Base-by-base conservation (phyloP, 1,139 yeast species). In the Diutina rugosa region DNA sequence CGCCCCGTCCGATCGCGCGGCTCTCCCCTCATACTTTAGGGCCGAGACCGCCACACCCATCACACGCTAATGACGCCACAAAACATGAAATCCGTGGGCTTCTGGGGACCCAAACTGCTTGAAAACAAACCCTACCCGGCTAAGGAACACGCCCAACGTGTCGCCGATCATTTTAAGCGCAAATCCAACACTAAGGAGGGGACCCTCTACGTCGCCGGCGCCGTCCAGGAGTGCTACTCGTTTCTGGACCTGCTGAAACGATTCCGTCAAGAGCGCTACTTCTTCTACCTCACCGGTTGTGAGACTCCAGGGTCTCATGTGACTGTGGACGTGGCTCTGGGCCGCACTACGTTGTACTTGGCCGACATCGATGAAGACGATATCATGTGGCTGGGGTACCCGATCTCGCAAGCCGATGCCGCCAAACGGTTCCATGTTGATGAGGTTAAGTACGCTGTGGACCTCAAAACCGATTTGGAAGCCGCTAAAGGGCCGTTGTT, bases 341-440 rank as follows among this genome's bases (percentile, higher is more conserved):
- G 86, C 57, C 74, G 79, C 57, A 76, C 90, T 61, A 81, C 84
- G 0, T 72, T 91, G 54, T 91, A 87, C 65, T 74, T 93, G 56
- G 97, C 98, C 2, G 80, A 87, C 58, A 76, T 91, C 55, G 96
- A 90, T 66, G 72, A 80, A 56, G 98, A 93, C 54, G 97, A 89
- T 66, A 88, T 93, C 55, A 87, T 93, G 91, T 93, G 99, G 98
- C 85, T 95, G 58, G 99, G 99, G 0, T 67, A 86, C 70, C 98
- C 99, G 1, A 61, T 89, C 56, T 73, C 81, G 48, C 63, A 76
- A n/a, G 83, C 85, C 56, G 83, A 85, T 28, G 97, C 97, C 0
- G 58, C 69, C 55, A 67, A 72, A 21, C 77, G 74, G 60, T 93
- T 72, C 64, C 97, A 91, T 62, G 91, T 89, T 45, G 98, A 93